Base-by-base conservation (phyloP, 1,139 yeast species). In the Nematodospora anomalae region DNA sequence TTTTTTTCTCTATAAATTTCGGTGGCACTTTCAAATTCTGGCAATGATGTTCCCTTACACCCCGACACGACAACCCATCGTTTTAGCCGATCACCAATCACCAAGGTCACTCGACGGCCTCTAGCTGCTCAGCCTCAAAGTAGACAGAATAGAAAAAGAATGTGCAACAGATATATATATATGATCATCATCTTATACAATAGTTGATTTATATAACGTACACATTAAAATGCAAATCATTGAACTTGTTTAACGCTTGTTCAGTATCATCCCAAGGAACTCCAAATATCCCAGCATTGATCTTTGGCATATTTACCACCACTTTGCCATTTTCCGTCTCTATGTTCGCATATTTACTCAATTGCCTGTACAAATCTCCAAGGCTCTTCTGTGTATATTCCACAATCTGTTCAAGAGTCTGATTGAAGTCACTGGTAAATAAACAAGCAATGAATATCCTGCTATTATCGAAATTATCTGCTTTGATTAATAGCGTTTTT, bases 241-340 rank as follows among this genome's bases (percentile, higher is more conserved):
- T 45, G 36, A 44, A 45, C 23, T 45, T 42, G 21, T 58, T 41
- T 43, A 85, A 53, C 0, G 73, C 75, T 7, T 44, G 52, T 49
- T 78, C 92, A 0, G 95, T 85, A 6, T 70, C 49, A 22, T 67
- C 72, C 95, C 95, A 86, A 0, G 95, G 94, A 2, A 84, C 90
- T 1, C 73, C 74, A 56, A 87, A 86, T 5, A 86, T 71, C 0
- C 95, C 95, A 8, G 94, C 77, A 51, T 87, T 86, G 48, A 87
- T 85, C 55, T 76, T 74, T 20, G 95, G 96, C 82, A 87, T 79
- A 46, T 70, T 71, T 4, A 83, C 45, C 8, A 62, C 60, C 1
- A 50, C 33, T 18, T 37, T 35, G 2, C 52, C 55, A 22, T 47
- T 49, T 3, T 37, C 34, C 1, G 32, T 32, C 7, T 44, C 40